phyloP scores from a whole-genome alignment of 2,329 filamentous ascomycete genomes.

The Talaromyces atroroseus region DNA sequence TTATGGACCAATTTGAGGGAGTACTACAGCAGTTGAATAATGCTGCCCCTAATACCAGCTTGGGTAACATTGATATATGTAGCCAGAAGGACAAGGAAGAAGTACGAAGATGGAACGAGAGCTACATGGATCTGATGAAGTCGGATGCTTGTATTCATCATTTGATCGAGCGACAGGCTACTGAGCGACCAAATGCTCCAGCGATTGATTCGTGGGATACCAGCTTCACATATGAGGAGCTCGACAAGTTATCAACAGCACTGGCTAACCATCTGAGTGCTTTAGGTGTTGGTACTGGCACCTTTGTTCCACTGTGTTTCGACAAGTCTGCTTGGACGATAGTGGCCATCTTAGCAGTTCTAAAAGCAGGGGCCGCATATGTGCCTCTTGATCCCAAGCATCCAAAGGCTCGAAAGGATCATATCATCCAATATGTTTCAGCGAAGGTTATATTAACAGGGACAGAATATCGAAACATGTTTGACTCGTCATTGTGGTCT shows the following conservation, averaged over 20 bases:
- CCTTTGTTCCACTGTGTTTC: constrained; percentile 2
- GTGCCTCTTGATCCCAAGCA: constrained; percentile 5
- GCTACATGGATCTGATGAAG: not conserved
- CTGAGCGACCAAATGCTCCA: not conserved
- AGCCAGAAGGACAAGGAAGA: not conserved
- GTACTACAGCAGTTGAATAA: not conserved
- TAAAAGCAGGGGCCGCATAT: constrained; percentile 6
- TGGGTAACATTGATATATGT: not conserved
- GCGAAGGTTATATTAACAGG: not conserved
- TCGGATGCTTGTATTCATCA: constrained; percentile 5
- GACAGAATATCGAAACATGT: not conserved
- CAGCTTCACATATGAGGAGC: not conserved
- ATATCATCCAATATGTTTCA: not conserved
- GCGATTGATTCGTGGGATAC: constrained; percentile 21
- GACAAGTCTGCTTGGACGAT: constrained; percentile 7
- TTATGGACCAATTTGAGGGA: not conserved
- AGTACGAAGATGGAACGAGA: not conserved
- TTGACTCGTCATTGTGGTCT: not conserved
- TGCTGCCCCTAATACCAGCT: not conserved
- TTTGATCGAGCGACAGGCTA: not conserved
- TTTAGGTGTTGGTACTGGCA: not conserved
- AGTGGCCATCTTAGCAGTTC: constrained; percentile 4
- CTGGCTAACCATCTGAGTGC: not conserved
- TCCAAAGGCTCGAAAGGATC: not conserved
- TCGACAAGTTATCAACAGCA: not conserved